A percentile compares a stretch with the other conserved stretches of the same genome.
Evolutionary conservation across 2,329 filamentous ascomycete genomes (phyloP).

Genomic region (Aureobasidium sp.): DNA sequence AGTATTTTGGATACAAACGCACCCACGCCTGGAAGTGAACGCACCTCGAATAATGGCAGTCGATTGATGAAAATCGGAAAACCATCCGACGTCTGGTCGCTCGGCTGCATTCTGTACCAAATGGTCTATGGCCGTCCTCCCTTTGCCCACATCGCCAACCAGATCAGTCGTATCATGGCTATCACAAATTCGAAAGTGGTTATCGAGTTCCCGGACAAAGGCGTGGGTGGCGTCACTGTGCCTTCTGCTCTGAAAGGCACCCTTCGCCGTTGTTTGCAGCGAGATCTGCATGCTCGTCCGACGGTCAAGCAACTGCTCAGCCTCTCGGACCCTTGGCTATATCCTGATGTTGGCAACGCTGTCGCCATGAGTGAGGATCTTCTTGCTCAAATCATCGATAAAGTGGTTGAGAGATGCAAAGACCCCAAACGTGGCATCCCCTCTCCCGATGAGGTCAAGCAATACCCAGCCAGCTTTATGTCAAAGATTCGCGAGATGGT

Average conservation of each 20-base stretch:
- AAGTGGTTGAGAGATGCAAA: conserved; percentile 54
- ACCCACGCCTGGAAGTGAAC: conserved; percentile 35
- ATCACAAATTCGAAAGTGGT: conserved; percentile 72
- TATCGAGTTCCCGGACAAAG: conserved; percentile 65
- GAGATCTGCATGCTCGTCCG: conserved; percentile 50
- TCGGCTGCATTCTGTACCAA: conserved; percentile 95
- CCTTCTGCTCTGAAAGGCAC: conserved; percentile 51
- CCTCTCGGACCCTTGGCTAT: conserved; percentile 50
- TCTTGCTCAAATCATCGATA: conserved; percentile 51
- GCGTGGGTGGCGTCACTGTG: conserved; percentile 56
- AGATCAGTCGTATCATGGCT: conserved; percentile 76
- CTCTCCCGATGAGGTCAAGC: conserved; percentile 47
- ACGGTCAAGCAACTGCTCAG: conserved; percentile 51
- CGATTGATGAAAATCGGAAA: conserved; percentile 83
- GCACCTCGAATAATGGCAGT: conserved; percentile 26
- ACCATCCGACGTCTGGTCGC: conserved; percentile 89
- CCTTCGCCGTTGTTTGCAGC: conserved; percentile 51
- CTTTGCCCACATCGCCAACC: conserved; percentile 85
- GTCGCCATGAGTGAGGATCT: conserved; percentile 52
- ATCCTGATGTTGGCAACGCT: conserved; percentile 45
- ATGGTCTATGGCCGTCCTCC: conserved; percentile 97
- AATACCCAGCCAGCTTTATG: conserved; percentile 43
- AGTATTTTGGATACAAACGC: conserved; percentile 83
- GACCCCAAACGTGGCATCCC: conserved; percentile 46
- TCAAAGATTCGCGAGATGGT: conserved; percentile 40